Percentiles rank a stretch among this genome's conserved stretches.
Evolutionary conservation across 371 early-diverging fungal genomes (phyloP).

Genomic region (Catenaria anguillulae): DNA sequence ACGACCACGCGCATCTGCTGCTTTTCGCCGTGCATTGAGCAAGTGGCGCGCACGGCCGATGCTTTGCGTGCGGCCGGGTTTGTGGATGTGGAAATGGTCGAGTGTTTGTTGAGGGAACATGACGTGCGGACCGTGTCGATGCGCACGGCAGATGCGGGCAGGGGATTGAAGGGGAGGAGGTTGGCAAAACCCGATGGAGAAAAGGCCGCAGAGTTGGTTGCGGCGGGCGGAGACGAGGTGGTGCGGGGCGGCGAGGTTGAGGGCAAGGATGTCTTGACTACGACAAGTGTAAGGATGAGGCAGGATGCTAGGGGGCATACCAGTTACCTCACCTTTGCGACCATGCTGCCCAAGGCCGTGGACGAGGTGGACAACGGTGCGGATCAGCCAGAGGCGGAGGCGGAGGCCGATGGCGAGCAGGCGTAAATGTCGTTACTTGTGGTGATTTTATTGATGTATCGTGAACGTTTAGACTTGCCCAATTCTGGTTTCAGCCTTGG

Average conservation of each 20-base stretch:
- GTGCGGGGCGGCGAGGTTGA: slow-evolving; percentile 9
- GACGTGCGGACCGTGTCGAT: slow-evolving; percentile 32
- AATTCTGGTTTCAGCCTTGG: too few relatives aligned
- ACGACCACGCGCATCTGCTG: slow-evolving; percentile 70
- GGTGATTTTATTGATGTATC: too few relatives aligned
- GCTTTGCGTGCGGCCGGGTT: slow-evolving; percentile 64
- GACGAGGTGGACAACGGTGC: too few relatives aligned
- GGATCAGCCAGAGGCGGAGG: too few relatives aligned
- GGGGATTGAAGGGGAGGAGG: slow-evolving; percentile 14
- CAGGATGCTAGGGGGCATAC: slow-evolving; percentile 63
- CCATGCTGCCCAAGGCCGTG: slow-evolving; percentile 45
- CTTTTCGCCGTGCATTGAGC: slow-evolving; percentile 93
- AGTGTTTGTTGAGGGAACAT: slow-evolving; percentile 50
- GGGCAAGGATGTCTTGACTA: slow-evolving; percentile 9
- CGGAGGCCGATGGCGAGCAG: too few relatives aligned
- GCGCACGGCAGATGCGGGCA: slow-evolving; percentile 25
- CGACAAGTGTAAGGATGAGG: slow-evolving; percentile 14
- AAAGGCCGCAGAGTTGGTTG: slow-evolving; percentile 19
- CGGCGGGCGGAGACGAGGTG: slow-evolving; percentile 2
- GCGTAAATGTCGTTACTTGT: too few relatives aligned
- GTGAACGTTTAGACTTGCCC: too few relatives aligned
- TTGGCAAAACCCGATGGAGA: slow-evolving; percentile 8
- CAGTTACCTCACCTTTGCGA: slow-evolving; percentile 83
- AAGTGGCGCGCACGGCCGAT: slow-evolving; percentile 59
- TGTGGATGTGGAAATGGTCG: slow-evolving; percentile 66